phyloP scores from a whole-genome alignment of 768 basidiomycete species.

The Tephrocybe sp. region DNA sequence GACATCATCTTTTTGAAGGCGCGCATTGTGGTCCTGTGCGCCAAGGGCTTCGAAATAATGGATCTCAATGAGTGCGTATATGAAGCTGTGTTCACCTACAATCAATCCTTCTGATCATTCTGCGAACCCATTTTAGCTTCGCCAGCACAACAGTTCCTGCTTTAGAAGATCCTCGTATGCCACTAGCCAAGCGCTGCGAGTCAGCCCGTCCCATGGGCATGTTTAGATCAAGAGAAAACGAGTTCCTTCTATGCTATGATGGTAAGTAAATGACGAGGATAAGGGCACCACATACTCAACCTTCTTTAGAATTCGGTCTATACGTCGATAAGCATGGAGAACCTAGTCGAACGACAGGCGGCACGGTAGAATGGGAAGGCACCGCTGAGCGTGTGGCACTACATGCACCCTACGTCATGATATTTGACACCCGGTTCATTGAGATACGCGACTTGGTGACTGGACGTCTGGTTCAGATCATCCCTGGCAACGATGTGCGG shows the following conservation, averaged over 20 bases:
- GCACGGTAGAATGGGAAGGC: conserved; percentile 93
- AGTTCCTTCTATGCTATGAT: conserved; percentile 93
- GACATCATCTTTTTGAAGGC: conserved; percentile 92
- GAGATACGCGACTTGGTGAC: conserved; percentile 87
- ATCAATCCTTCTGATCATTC: not conserved
- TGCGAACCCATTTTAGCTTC: conserved; percentile 47
- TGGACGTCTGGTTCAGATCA: conserved; percentile 82
- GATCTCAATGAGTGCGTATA: conserved; percentile 81
- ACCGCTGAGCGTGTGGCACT: conserved; percentile 89
- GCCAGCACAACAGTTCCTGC: conserved; percentile 89
- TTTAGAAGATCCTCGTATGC: conserved; percentile 64
- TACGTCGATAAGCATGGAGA: conserved; percentile 95
- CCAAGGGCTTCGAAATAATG: conserved; percentile 97
- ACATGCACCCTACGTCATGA: conserved; percentile 86
- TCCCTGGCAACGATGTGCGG: conserved; percentile 79
- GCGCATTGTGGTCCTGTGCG: conserved; percentile 90
- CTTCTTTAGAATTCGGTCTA: conserved; percentile 77
- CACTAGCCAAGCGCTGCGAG: conserved; percentile 84
- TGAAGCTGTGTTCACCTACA: too few species aligned
- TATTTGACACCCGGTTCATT: conserved; percentile 91
- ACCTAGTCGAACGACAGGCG: conserved; percentile 63
- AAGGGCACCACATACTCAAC: not conserved
- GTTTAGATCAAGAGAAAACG: conserved; percentile 89
- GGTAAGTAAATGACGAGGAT: conserved; percentile 44
- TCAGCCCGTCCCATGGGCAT: conserved; percentile 87